These are phyloP conservation scores for Aspergillus campestris DNA, from an alignment of 495 filamentous ascomycete species.

Conservation along the genomic window DNA sequence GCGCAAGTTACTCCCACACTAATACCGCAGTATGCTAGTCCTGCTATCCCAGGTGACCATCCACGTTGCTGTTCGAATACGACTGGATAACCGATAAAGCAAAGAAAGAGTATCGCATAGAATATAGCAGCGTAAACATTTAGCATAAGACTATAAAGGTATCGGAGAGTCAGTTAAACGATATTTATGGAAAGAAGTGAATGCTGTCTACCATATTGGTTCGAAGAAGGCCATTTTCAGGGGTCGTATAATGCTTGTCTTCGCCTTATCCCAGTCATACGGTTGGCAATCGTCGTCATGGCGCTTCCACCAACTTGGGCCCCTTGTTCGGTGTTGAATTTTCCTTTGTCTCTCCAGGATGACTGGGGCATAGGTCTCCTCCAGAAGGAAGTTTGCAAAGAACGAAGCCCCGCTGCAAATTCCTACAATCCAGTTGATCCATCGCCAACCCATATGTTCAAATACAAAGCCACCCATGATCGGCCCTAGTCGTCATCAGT, in stretches of 20 bases:
- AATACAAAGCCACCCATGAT: conserved; percentile 65
- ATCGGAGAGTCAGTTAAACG: conserved; percentile 35
- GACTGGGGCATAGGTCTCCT: too few relatives aligned
- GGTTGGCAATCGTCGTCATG: conserved; percentile 42
- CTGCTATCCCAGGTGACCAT: conserved; percentile 57
- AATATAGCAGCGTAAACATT: conserved; percentile 56
- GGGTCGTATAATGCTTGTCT: too few relatives aligned
- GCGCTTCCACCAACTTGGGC: conserved; percentile 57
- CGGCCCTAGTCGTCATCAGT: conserved; percentile 15
- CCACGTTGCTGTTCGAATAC: conserved; percentile 62
- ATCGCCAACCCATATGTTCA: conserved; percentile 67
- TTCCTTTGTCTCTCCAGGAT: too few relatives aligned
- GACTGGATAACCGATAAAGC: conserved; percentile 72
- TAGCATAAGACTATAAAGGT: conserved; percentile 54
- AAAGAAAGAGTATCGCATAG: conserved; percentile 69
- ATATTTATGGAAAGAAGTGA: conserved; percentile 7
- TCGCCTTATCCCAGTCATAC: conserved; percentile 20
- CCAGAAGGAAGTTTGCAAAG: conserved; percentile 25
- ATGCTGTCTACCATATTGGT: too few relatives aligned
- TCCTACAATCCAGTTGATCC: conserved; percentile 75
- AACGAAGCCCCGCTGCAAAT: conserved; percentile 52
- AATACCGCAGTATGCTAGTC: conserved; percentile 67
- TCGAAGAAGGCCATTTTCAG: too few relatives aligned
- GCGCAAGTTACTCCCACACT: conserved; percentile 56
- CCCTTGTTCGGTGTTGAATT: conserved; percentile 50